Conservation (phyloP, 148 eudicot genomes). For the Bassia scoparia region DNA sequence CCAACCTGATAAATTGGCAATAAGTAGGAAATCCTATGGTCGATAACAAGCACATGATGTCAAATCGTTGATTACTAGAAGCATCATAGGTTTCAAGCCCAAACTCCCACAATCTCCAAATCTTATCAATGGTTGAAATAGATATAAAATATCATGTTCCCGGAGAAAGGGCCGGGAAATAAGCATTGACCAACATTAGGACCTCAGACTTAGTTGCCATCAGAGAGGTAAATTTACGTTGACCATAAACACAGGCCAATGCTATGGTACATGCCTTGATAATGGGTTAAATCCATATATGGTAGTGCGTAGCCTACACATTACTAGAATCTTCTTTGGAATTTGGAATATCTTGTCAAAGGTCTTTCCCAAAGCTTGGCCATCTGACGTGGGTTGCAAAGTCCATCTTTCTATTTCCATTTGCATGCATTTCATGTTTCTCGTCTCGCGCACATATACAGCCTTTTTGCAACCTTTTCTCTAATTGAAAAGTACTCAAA, state of each 20-base stretch:
- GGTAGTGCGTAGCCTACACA: no score
- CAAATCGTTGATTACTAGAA: background rate
- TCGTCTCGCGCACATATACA: no score
- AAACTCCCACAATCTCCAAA: background rate
- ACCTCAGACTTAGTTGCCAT: background rate
- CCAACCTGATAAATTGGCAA: background rate
- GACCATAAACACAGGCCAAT: background rate
- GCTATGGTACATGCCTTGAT: background rate
- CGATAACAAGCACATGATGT: background rate
- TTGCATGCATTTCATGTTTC: background rate
- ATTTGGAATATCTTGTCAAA: no score
- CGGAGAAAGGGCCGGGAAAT: background rate
- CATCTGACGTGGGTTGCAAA: no score
- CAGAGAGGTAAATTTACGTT: slow-evolving; percentile 6
- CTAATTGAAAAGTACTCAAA: background rate
- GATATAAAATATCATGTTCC: background rate
- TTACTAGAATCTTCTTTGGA: no score
- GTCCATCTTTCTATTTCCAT: background rate
- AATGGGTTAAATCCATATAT: no score
- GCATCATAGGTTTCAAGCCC: slow-evolving; percentile 11
- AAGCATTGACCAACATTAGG: background rate
- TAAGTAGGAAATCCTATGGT: background rate
- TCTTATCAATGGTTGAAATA: slow-evolving; percentile 13
- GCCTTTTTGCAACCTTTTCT: no score
- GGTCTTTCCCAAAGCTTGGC: no score